Evolutionary conservation across 345 rosid species (phyloP).

Genomic region (Gossypium arboreum): DNA sequence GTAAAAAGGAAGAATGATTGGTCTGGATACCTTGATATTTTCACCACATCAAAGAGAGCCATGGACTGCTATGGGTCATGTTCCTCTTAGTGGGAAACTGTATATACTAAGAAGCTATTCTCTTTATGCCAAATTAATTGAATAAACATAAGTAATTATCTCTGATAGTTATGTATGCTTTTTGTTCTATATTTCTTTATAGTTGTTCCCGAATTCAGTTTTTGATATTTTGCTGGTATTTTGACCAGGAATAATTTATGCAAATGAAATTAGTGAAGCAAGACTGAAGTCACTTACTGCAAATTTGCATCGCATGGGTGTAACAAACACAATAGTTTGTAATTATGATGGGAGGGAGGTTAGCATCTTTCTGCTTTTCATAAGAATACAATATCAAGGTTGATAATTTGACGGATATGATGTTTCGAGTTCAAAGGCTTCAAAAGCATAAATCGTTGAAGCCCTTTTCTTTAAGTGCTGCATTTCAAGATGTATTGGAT

Average conservation of each 20-base stretch:
- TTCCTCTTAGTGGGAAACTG: background rate
- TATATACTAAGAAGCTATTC: background rate
- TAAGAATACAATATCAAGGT: background rate
- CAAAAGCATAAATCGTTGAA: background rate
- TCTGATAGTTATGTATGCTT: background rate
- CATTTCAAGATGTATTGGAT: background rate
- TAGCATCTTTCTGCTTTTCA: slow-evolving; percentile 24
- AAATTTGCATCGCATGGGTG: slow-evolving; percentile 95
- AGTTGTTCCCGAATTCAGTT: background rate
- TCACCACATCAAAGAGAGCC: background rate
- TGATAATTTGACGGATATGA: background rate
- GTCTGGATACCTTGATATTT: background rate
- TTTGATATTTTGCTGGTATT: slow-evolving; percentile 15
- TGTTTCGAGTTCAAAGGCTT: background rate
- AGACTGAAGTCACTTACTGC: slow-evolving; percentile 88
- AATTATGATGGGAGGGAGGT: slow-evolving; percentile 98
- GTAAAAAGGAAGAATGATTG: background rate
- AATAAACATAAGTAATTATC: background rate
- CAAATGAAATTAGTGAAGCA: slow-evolving; percentile 81
- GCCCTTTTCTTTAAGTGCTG: background rate
- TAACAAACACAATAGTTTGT: slow-evolving; percentile 81
- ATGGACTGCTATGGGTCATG: background rate
- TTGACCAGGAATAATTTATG: slow-evolving; percentile 71
- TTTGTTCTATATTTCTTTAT: background rate
- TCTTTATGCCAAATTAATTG: background rate